Conservation (phyloP, 768 basidiomycete species). For the Suillus brevipes region DNA sequence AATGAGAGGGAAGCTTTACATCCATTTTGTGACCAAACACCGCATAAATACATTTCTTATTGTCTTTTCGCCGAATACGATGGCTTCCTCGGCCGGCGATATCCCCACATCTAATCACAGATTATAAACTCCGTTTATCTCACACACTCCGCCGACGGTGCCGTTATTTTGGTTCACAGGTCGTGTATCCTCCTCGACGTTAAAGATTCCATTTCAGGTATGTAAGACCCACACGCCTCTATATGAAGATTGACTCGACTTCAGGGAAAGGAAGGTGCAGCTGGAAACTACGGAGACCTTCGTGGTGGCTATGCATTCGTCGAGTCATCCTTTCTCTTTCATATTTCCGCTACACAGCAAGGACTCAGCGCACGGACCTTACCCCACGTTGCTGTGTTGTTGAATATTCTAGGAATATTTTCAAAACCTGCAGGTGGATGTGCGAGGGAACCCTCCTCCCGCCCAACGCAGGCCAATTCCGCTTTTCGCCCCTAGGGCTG, state of each 20-base stretch:
- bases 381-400: neutral
- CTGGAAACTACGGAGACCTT: conserved; percentile 6
- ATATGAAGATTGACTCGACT: conserved; percentile 6
- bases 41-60: conserved; percentile 45
- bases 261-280: conserved; percentile 10
- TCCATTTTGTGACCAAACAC: conserved; percentile 44
- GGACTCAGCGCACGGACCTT: neutral
- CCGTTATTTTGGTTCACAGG: conserved; percentile 15
- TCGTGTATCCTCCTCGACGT: conserved; percentile 18
- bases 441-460: conserved; percentile 2
- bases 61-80: conserved; percentile 41
- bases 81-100: conserved; percentile 33
- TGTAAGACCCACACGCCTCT: conserved; percentile 19
- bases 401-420: neutral
- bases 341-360: conserved; percentile 8
- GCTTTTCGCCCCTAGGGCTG: neutral
- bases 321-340: neutral
- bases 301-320: conserved; percentile 10
- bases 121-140: conserved; percentile 32
- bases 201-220: conserved; percentile 31
- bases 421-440: conserved; percentile 2
- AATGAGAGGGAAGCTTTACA: conserved; percentile 35
- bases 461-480: conserved; percentile 2
- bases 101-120: conserved; percentile 35
- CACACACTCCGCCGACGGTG: conserved; percentile 33